Percentiles rank a stretch among this genome's conserved stretches.
phyloP scores from a whole-genome alignment of 164 flowering plant genomes.

The Dillenia suffruticosa region DNA sequence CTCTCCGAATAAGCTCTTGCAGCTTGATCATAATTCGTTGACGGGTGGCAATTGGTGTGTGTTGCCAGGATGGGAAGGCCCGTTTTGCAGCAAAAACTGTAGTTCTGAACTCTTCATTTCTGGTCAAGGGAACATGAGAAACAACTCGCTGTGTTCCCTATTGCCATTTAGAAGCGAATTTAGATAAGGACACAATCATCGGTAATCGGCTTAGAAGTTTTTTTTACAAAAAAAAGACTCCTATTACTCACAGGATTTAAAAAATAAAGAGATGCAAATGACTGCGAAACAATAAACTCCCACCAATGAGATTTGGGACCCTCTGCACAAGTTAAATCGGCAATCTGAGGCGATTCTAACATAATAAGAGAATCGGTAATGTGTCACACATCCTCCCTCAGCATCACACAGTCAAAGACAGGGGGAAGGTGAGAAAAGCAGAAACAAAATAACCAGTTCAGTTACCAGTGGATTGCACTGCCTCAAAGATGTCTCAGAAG shows the following conservation, averaged over 20 bases:
- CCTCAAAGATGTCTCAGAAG: constrained; percentile 39
- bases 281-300: constrained; percentile 57
- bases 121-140: constrained; percentile 75
- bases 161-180: not conserved
- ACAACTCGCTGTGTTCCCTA: constrained; percentile 90
- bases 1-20: constrained; percentile 81
- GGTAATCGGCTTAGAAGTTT: not conserved
- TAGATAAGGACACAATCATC: constrained; percentile 3
- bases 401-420: not conserved
- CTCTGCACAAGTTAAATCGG: constrained; percentile 21
- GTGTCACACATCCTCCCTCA: not conserved
- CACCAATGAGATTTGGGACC: constrained; percentile 69
- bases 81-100: constrained; percentile 77
- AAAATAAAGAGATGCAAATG: constrained; percentile 43
- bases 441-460: not conserved
- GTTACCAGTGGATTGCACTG: constrained; percentile 43
- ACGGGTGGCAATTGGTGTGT: constrained; percentile 67
- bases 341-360: not conserved
- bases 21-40: constrained; percentile 83
- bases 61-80: constrained; percentile 78
- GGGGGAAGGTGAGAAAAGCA: not conserved
- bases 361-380: not conserved
- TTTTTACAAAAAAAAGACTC: not conserved
- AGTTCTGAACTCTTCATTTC: constrained; percentile 71
- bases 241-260: constrained; percentile 63